Evolutionary conservation across 768 basidiomycete genomes (phyloP), one percentile per base, ranked within the genome.

Genomic region (Sarcodon sp.): DNA sequence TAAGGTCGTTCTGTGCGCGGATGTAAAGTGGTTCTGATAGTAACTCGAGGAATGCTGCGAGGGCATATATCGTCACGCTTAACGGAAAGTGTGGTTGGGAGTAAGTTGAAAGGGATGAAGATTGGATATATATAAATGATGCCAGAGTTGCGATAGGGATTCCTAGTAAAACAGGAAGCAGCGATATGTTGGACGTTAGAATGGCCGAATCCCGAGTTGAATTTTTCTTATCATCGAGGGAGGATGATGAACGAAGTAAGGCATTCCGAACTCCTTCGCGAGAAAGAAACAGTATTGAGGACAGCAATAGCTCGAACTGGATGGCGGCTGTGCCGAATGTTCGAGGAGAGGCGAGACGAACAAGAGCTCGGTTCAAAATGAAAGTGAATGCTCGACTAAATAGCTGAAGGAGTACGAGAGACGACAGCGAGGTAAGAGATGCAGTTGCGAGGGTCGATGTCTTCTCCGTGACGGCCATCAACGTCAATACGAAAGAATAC

Each of bases 191-290:
- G 67, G 73, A 54, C 46, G 64, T 53, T 1, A 60, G 55, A 4
- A 54, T 21, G 1, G 32, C 34, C 0, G 44, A 12, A 12, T 34
- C 27, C 8, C 9, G 36, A 35, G 54, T 49, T 4, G 15, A 7
- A 5, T 43, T 34, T 13, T 45, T 41, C 9, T 48, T 31, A 12
- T 45, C 46, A 13, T 49, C 48, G 34, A 56, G 50, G 18, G 63
- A 12, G 11, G 49, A 53, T 51, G 62, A 60, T 33, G 70, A 71
- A n/a, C 92, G 77, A 12, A 96, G 70, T 4, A 96, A 72, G 6
- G 87, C 80, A 60, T 84, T 88, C 36, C 96, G 74, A 7, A 98
- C 75, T 13, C 93, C 94, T 62, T 99, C 96, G n/a, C 96, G 73
- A 33, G 84, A 83, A 7, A 98, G 71, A 62, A 98, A 97, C 39